A percentile compares a stretch with the other conserved stretches of the same genome.
Conservation (phyloP, 2,329 filamentous ascomycete genomes). For the Xylaria sp. region DNA sequence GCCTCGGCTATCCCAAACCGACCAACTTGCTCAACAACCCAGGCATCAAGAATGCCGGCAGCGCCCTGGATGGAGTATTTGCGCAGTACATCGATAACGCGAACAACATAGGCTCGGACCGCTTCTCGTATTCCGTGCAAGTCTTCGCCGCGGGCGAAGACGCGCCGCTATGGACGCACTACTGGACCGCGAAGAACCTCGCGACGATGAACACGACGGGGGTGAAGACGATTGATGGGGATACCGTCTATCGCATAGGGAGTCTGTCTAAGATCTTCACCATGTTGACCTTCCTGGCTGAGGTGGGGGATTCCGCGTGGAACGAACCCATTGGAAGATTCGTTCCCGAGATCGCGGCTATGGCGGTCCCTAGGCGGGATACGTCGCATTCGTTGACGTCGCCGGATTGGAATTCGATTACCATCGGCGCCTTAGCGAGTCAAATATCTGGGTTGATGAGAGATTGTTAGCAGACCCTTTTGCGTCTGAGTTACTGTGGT, state of each 20-base stretch:
- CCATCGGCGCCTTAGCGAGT: conserved; percentile 44
- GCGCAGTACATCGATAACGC: conserved; percentile 47
- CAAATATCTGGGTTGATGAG: conserved; percentile 51
- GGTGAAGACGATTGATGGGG: conserved; percentile 41
- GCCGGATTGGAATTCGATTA: conserved; percentile 46
- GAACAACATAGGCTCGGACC: conserved; percentile 45
- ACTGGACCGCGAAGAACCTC: conserved; percentile 50
- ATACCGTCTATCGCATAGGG: conserved; percentile 47
- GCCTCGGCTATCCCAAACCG: conserved; percentile 48
- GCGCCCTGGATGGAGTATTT: conserved; percentile 43
- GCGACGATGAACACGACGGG: conserved; percentile 47
- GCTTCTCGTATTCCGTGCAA: conserved; percentile 50
- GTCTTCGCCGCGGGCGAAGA: conserved; percentile 48
- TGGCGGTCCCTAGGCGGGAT: conserved; percentile 31
- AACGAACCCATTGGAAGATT: conserved; percentile 55
- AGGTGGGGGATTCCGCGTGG: conserved; percentile 51
- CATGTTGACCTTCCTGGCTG: conserved; percentile 51
- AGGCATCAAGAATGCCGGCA: conserved; percentile 40
- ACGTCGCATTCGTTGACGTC: conserved; percentile 45
- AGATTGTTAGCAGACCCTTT: conserved; percentile 46
- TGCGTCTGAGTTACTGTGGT: background rate
- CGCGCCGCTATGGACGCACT: conserved; percentile 44
- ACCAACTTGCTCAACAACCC: conserved; percentile 41
- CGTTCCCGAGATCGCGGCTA: conserved; percentile 52
- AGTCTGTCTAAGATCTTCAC: conserved; percentile 55